Percentiles rank a stretch among this genome's conserved stretches.
Conservation (phyloP, 768 basidiomycete genomes). For the Flagelloscypha sp. region DNA sequence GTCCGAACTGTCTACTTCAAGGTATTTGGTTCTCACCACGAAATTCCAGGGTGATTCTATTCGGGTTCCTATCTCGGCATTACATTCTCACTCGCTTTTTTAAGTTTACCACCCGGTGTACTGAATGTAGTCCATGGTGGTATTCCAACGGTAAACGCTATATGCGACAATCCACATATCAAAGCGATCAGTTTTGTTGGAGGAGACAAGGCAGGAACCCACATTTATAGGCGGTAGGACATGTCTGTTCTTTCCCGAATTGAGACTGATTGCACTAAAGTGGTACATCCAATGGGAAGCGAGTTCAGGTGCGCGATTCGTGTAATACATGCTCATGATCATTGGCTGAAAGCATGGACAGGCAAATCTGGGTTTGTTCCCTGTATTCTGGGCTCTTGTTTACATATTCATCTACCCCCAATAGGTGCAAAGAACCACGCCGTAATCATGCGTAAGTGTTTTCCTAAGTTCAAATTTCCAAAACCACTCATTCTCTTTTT, state of each 20-base stretch:
- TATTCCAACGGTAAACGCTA: constrained; percentile 82
- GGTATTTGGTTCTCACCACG: too few relatives aligned
- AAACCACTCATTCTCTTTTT: neutral
- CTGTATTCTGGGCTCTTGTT: too few relatives aligned
- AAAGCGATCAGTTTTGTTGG: constrained; percentile 97
- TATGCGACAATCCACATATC: constrained; percentile 87
- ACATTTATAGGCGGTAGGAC: constrained; percentile 79
- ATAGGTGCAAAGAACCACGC: constrained; percentile 98
- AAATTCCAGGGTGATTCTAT: too few relatives aligned
- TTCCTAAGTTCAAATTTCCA: neutral
- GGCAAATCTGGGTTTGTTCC: too few relatives aligned
- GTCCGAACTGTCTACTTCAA: too few relatives aligned
- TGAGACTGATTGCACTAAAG: constrained; percentile 27
- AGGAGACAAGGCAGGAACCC: constrained; percentile 84
- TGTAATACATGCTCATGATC: constrained; percentile 2
- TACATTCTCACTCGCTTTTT: constrained; percentile 5
- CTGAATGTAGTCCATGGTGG: constrained; percentile 90
- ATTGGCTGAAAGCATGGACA: too few relatives aligned
- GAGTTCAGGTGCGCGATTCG: constrained; percentile 52
- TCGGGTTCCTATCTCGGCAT: too few relatives aligned
- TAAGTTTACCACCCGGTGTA: constrained; percentile 79
- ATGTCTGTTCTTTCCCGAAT: neutral
- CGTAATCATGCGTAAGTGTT: constrained; percentile 71
- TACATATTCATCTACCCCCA: too few relatives aligned
- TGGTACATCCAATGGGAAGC: constrained; percentile 80